A percentile compares a stretch with the other conserved stretches of the same genome.
Evolutionary conservation across 345 rosid species (phyloP).

Genomic region (Lumnitzera littorea): DNA sequence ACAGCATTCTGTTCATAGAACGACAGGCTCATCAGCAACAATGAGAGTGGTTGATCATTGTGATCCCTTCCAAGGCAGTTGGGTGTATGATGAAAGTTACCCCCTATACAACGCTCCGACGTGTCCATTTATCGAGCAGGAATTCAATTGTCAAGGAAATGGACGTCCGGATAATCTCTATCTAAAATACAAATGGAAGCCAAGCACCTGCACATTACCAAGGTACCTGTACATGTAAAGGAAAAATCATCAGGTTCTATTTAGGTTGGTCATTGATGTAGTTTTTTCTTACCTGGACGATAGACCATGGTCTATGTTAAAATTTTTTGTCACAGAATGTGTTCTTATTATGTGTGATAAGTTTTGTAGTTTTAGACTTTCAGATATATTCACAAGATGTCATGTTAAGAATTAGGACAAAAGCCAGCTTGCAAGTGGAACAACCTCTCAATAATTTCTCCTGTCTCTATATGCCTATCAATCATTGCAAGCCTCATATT

Average conservation of each 20-base stretch:
- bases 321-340: no score
- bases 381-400: no score
- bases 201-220: constrained; percentile 30
- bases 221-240: constrained; percentile 24
- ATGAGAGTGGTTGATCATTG: constrained; percentile 9
- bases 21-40: background rate
- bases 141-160: constrained; percentile 46
- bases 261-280: background rate
- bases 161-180: constrained; percentile 44
- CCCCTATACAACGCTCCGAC: constrained; percentile 29
- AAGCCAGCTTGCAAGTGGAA: no score
- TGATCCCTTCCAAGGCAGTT: constrained; percentile 36
- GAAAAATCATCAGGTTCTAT: no score
- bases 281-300: background rate
- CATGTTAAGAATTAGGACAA: no score
- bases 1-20: background rate
- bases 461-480: no score
- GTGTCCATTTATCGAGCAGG: constrained; percentile 44
- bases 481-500: no score
- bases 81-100: constrained; percentile 24
- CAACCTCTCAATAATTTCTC: no score
- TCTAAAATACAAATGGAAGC: constrained; percentile 50
- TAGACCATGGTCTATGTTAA: background rate
- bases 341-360: no score
- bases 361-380: no score